These are phyloP conservation scores for Tulasnella sp. DNA, from an alignment of 768 basidiomycete genomes.

Conservation along the genomic window DNA sequence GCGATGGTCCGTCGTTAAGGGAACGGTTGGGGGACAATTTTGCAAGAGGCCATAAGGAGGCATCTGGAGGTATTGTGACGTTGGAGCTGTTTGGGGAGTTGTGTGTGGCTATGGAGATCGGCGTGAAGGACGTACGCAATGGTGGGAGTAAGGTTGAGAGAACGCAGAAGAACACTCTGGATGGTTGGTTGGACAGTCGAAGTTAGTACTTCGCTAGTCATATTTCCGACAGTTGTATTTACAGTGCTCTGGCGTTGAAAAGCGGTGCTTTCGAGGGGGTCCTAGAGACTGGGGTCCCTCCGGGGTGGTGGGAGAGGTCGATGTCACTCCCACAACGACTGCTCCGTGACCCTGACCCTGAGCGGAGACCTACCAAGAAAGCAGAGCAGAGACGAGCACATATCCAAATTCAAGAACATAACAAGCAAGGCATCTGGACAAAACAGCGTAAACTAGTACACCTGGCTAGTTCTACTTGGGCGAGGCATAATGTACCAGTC, in stretches of 20 bases:
- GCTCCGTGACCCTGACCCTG: too few relatives aligned
- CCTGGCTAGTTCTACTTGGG: too few relatives aligned
- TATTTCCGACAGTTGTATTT: not conserved
- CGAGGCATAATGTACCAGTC: too few relatives aligned
- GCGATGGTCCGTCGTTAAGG: conserved; percentile 20
- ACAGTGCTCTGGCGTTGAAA: not conserved
- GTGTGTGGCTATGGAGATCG: conserved; percentile 20
- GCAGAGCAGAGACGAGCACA: too few relatives aligned
- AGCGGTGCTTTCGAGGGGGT: too few relatives aligned
- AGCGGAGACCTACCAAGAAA: too few relatives aligned
- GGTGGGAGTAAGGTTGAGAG: not conserved
- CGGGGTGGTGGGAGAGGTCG: too few relatives aligned
- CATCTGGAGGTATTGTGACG: conserved; percentile 38
- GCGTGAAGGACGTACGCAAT: conserved; percentile 16
- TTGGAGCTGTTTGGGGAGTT: conserved; percentile 23
- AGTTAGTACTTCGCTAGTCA: not conserved
- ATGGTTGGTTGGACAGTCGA: conserved; percentile 1
- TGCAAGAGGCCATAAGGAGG: conserved; percentile 37
- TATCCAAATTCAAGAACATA: too few relatives aligned
- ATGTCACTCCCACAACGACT: too few relatives aligned
- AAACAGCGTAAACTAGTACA: too few relatives aligned
- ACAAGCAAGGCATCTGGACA: too few relatives aligned
- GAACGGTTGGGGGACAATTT: conserved; percentile 35
- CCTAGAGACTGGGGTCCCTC: too few relatives aligned
- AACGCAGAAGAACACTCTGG: conserved; percentile 5